Base-by-base conservation (phyloP, 2,329 filamentous ascomycete genomes). In the Akanthomyces lecanii region DNA sequence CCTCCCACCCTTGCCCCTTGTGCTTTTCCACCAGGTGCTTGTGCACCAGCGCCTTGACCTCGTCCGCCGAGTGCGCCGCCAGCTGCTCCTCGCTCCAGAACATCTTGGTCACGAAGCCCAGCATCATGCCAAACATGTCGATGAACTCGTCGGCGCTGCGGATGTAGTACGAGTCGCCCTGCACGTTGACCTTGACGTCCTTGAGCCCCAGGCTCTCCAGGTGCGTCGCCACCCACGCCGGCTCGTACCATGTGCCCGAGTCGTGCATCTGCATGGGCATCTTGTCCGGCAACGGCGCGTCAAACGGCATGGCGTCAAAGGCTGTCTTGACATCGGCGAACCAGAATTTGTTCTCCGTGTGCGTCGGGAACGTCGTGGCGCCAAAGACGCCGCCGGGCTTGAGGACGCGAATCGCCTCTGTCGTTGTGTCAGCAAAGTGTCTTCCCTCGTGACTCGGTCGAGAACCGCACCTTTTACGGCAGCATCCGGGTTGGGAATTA, bases 1-100 rank as follows among this genome's bases (percentile, higher is more conserved):
- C 16, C 53, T 77, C 71, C 76, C 76, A 78, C 2, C 72, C 71
- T 14, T 69, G 56, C 0, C 70, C 70, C 1, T 65, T 67, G 60
- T 81, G 72, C 69, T 79, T 81, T 48, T 77, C 72, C 56, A 72
- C 71, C 45, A 82, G 62, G 65, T 76, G 72, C 45, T 68, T 69
- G 67, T 67, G 71, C 16, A 81, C 45, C 68, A 76, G 42, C 23
- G 58, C 69, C 61, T 69, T 71, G 0, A 78, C 74, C 67, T 79
- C 78, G 1, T 75, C 72, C 33, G 66, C n/a, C 6, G 70, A 62
- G 65, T 85, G 75, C 64, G 72, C 74, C 45, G 65, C 66, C 65
- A 71, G 67, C 64, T 69, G 66, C 67, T 79, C 75, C 65, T 79
- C 76, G 38, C 71, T 73, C 77, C 79, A 81, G 58, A 70, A 73